Evolutionary conservation across 1,139 yeast genomes (phyloP), one percentile per base, ranked within the genome.

Genomic region (Yamadazyma pseudoaaseri): DNA sequence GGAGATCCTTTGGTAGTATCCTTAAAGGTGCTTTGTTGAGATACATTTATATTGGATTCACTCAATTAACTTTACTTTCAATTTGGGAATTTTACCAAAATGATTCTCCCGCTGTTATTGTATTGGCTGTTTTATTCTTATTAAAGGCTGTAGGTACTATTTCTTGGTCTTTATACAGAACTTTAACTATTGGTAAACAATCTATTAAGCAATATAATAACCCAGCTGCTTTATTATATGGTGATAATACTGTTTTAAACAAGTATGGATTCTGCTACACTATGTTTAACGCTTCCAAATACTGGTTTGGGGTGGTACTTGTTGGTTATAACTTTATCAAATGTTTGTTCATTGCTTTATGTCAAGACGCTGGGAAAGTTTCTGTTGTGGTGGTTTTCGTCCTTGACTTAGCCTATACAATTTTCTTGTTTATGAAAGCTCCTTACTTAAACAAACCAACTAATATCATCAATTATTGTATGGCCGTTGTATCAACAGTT

Each of bases 211-310:
- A 67, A 33, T 80, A 70, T 52, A 73, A 76, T 33, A 84, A 84
- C 51, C 89, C 95, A 0, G 94, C 94, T 23, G 90, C 90, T 20
- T 57, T 81, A 34, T 63, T 85, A 31, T 85, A 84, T 51, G 92
- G 94, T 44, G 83, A 84, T 47, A 64, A 76, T 30, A 65, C 62
- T 27, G 67, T 84, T 27, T 70, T 84, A 50, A 71, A 78, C 58
- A 81, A 80, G 52, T 84, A 76, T 51, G 94, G 94, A 1, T 84
- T 80, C 57, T 76, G 85, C 48, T 85, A 84, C 57, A 83, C 92
- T n/a, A 83, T 83, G 87, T 83, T 81, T 53, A 74, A 73, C 44
- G 92, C 94, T 7, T 65, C 65, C 10, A 79, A 74, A 45, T 84
- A 82, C 54, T 84, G 87, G 86, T 84, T 86, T 72, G 85, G 87